Evolutionary conservation across 2,329 filamentous ascomycete genomes (phyloP), one percentile per base, ranked within the genome.

Genomic region (Penicillium sp.): DNA sequence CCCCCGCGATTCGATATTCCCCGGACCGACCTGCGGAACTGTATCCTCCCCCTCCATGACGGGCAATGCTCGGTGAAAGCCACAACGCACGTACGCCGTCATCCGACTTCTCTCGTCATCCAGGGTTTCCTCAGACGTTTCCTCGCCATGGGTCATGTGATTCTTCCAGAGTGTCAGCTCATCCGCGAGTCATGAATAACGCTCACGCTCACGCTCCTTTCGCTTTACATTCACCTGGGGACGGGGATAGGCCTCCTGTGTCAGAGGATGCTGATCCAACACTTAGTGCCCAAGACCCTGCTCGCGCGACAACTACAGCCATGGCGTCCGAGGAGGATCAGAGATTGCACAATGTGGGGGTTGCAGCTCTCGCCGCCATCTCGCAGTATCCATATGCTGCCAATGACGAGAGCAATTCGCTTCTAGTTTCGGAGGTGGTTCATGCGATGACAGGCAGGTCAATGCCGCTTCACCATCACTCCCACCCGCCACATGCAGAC

Each of bases 341-440:
- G 24, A 56, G 32, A 10, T 51, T 62, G 34, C 60, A 59, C 47
- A 58, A 63, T 42, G 52, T 61, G 27, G 63, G 59, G 5, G 49
- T 68, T 32, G 64, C 67, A 33, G 66, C 66, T 46, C 57, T 70
- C 13, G 62, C 66, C 46, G 64, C 66, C 7, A 60, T 69, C 9
- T 61, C 64, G 15, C 65, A 66, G 7, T 66, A 63, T 45, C 62
- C 65, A 5, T 57, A 56, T 23, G 52, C 57, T 27, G 46, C 60
- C 15, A 57, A 59, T 44, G 49, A 58, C n/a, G 54, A 58, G 21
- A 48, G 56, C 23, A 49, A 48, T n/a, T 58, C 58, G 3, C 51
- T 64, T 9, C 18, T 62, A 3, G 59, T 65, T 1, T 60, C 62
- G 2, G 64, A 68, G 34, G 60, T 68, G 2, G 65, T 69, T 3